These are phyloP conservation scores for Angophora floribunda DNA, from an alignment of 345 rosid species.

Conservation along the genomic window DNA sequence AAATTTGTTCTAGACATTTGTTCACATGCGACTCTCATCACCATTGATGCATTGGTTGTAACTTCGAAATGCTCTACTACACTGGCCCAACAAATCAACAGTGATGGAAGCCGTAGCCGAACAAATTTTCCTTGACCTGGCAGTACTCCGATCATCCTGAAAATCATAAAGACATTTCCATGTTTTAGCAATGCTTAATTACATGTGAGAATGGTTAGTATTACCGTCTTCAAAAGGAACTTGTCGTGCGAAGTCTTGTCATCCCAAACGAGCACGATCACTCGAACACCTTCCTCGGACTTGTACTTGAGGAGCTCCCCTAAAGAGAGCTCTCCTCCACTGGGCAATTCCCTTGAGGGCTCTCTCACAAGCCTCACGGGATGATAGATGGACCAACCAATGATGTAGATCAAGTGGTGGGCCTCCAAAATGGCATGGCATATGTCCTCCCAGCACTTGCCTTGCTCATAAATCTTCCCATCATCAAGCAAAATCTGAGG, in stretches of 20 bases:
- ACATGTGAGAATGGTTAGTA: not conserved
- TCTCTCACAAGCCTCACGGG: slow-evolving; percentile 54
- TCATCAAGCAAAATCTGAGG: slow-evolving; percentile 53
- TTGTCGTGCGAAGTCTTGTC: slow-evolving; percentile 74
- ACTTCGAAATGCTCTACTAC: not conserved
- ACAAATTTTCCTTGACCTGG: not conserved
- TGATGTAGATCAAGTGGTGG: slow-evolving; percentile 44
- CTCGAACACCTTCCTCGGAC: slow-evolving; percentile 70
- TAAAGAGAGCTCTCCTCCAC: slow-evolving; percentile 42
- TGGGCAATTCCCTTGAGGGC: slow-evolving; percentile 41
- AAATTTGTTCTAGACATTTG: not conserved
- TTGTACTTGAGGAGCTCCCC: slow-evolving; percentile 61
- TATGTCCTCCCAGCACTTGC: slow-evolving; percentile 66
- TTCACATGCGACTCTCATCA: not conserved
- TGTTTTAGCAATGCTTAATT: not conserved
- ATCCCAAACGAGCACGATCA: slow-evolving; percentile 56
- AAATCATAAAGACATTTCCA: not conserved
- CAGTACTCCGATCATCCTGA: rapidly evolving
- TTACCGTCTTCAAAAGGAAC: slow-evolving; percentile 43
- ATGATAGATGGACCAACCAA: slow-evolving; percentile 66
- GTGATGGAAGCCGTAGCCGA: not conserved
- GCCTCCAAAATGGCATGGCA: slow-evolving; percentile 66
- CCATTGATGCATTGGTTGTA: not conserved
- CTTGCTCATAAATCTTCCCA: slow-evolving; percentile 38
- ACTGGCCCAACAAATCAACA: not conserved